Evolutionary conservation across 257 asterid genomes (phyloP), one percentile per base, ranked within the genome.

Genomic region (Sherardia arvensis): DNA sequence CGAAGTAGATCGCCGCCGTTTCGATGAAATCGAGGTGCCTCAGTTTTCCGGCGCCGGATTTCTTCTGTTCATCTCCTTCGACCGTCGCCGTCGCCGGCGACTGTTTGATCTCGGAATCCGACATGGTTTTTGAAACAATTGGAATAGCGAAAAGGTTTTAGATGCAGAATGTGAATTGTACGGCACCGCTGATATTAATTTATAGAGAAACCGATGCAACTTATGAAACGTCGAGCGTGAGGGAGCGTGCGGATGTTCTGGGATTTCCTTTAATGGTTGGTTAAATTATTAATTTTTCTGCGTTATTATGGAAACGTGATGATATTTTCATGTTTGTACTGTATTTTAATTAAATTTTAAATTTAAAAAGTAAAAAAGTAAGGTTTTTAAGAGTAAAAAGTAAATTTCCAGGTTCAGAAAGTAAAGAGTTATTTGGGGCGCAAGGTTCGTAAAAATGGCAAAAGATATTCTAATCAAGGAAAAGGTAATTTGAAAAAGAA

Each of bases 21-120:
- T 75, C 85, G 38, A 90, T 83, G 69, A 90, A 83, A 66, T 90
- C 94, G 1, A 90, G 87, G 59, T 90, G 78, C 73, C 80, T 79
- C 7, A 84, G 82, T 66, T 71, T 62, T 14, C 32, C 61, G 38
- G 15, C 59, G n/a, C n/a, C n/a, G 51, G 51, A 43, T 4, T 21
- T 25, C 62, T 78, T 73, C 76, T 63, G 73, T 65, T 67, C 81
- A 22, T 75, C 70, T 8, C 75, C 83, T 69, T 62, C 27, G 74
- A 70, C 79, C 69, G 69, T n/a, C 22, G 38, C 23, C 61, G 61
- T 5, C 45, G 62, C 25, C 29, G 81, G 22, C 8, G 76, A 62
- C 51, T 79, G 65, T 4, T 67, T 63, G 70, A 81, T 67, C 45
- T 84, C 82, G 23, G 81, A 40, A 69, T 84, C 91, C 58, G 87